phyloP scores from a whole-genome alignment of 2,329 filamentous ascomycete genomes.

The Nemania sp. region DNA sequence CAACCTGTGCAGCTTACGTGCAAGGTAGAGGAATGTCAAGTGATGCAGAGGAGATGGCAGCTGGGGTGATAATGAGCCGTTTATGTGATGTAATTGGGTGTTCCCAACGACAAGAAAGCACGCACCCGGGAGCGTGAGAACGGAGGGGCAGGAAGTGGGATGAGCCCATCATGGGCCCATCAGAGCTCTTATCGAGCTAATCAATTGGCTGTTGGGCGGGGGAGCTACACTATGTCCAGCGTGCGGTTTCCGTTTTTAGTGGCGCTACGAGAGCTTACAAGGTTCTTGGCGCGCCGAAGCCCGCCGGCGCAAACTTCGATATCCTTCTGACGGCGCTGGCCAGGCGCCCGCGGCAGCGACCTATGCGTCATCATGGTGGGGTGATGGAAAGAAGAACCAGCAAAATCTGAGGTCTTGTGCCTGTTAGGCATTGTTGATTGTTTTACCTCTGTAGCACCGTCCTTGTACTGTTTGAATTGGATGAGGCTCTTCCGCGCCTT shows the following conservation, averaged over 20 bases:
- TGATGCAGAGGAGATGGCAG: slow-evolving; percentile 1
- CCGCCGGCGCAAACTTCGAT: slow-evolving; percentile 10
- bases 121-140: background rate
- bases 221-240: slow-evolving; percentile 14
- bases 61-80: slow-evolving; percentile 16
- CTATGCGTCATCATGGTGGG: slow-evolving; percentile 20
- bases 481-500: too few relatives aligned
- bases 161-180: slow-evolving; percentile 13
- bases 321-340: slow-evolving; percentile 15
- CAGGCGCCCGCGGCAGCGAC: slow-evolving; percentile 5
- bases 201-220: slow-evolving; percentile 21
- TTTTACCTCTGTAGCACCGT: too few relatives aligned
- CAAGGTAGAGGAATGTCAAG: slow-evolving; percentile 7
- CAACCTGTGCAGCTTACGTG: slow-evolving; percentile 6
- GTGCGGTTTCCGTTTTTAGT: background rate
- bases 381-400: slow-evolving; percentile 2
- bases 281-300: slow-evolving; percentile 16
- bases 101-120: slow-evolving; percentile 1
- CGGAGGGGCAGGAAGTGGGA: slow-evolving; percentile 15
- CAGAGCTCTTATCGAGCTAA: slow-evolving; percentile 29
- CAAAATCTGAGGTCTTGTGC: background rate
- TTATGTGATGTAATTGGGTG: slow-evolving; percentile 14
- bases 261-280: background rate
- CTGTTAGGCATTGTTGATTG: background rate
- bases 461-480: too few relatives aligned